Evolutionary conservation across 2,329 filamentous ascomycete genomes (phyloP).

Genomic region (Sarocladium strictum): DNA sequence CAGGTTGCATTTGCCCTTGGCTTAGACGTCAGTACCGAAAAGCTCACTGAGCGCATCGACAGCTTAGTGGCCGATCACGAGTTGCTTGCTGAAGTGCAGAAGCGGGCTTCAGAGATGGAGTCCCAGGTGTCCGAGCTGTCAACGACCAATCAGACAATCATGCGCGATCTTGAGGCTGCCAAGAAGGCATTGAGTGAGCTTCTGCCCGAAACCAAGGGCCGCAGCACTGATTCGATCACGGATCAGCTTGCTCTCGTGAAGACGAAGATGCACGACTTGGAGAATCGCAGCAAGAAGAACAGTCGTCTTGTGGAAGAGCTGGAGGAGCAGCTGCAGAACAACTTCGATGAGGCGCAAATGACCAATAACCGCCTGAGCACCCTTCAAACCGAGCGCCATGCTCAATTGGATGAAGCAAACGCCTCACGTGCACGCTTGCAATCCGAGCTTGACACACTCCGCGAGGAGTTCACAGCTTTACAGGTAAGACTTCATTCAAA

Average conservation of each 20-base stretch:
- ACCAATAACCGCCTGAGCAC: slow-evolving; percentile 82
- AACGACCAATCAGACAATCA: slow-evolving; percentile 51
- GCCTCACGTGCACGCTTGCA: slow-evolving; percentile 57
- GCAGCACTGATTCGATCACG: slow-evolving; percentile 38
- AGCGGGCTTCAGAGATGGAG: slow-evolving; percentile 52
- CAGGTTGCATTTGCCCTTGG: slow-evolving; percentile 56
- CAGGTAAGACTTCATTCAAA: slow-evolving; percentile 53
- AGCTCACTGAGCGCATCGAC: slow-evolving; percentile 57
- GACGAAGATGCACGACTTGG: slow-evolving; percentile 57
- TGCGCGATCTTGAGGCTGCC: slow-evolving; percentile 57
- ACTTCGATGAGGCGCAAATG: slow-evolving; percentile 87
- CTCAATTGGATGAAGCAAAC: slow-evolving; percentile 74
- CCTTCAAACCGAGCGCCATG: slow-evolving; percentile 66
- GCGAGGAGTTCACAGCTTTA: slow-evolving; percentile 66
- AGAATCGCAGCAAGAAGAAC: slow-evolving; percentile 78
- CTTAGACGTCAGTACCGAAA: slow-evolving; percentile 60
- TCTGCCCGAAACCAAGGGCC: slow-evolving; percentile 41
- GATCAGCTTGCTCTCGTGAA: slow-evolving; percentile 58
- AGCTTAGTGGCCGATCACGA: slow-evolving; percentile 53
- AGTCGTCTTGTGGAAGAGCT: slow-evolving; percentile 89
- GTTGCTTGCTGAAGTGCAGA: slow-evolving; percentile 52
- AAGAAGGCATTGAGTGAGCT: slow-evolving; percentile 49
- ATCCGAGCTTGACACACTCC: slow-evolving; percentile 60
- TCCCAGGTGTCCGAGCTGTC: slow-evolving; percentile 49
- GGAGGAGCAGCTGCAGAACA: slow-evolving; percentile 90